Conservation (phyloP, 2,329 filamentous ascomycete genomes). For the Calonectria multiphialidica region DNA sequence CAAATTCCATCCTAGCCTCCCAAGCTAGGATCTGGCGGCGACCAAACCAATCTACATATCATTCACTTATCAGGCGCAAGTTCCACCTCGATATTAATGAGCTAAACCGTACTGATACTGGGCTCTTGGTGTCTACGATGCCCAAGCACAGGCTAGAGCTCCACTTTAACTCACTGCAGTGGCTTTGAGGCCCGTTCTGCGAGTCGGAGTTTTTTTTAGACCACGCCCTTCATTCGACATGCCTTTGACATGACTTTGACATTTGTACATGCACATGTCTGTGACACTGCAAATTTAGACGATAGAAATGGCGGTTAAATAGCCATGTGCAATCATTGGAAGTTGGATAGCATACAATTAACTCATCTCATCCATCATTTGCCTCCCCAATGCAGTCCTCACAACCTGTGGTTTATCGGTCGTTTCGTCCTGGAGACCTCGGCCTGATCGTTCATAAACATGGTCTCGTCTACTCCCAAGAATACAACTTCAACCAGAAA, state of each 20-base stretch:
- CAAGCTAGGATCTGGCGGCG: too few relatives aligned
- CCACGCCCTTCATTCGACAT: background rate
- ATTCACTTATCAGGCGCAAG: too few relatives aligned
- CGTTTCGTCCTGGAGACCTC: constrained; percentile 23
- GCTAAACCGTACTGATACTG: too few relatives aligned
- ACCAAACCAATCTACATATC: too few relatives aligned
- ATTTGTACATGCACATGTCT: background rate
- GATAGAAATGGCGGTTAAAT: background rate
- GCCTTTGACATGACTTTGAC: background rate
- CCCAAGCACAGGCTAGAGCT: background rate
- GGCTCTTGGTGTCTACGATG: background rate
- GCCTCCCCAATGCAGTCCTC: background rate
- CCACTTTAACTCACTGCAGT: background rate
- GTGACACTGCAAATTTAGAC: background rate
- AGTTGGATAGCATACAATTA: background rate
- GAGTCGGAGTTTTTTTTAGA: background rate
- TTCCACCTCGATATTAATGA: too few relatives aligned
- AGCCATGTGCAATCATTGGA: background rate
- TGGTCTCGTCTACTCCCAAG: constrained; percentile 35
- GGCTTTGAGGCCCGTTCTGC: background rate
- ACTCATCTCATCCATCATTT: background rate
- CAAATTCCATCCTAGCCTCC: too few relatives aligned
- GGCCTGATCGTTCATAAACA: constrained; percentile 43
- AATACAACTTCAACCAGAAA: constrained; percentile 31
- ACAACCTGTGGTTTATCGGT: background rate